phyloP scores from a whole-genome alignment of 306 rosid species.

The Prunus armeniaca region DNA sequence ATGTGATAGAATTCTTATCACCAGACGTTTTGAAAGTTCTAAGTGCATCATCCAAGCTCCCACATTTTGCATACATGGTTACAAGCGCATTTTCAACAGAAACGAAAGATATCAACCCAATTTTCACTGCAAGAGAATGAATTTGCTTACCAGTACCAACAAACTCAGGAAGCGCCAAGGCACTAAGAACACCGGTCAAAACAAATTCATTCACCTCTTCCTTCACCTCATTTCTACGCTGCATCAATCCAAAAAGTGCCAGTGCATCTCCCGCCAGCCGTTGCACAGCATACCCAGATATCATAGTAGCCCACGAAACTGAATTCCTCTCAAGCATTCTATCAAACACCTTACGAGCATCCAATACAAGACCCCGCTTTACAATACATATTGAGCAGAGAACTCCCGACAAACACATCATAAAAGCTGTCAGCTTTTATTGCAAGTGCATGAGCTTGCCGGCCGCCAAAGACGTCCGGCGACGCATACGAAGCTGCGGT shows the following conservation, averaged over 20 bases:
- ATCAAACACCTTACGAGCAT: constrained; percentile 76
- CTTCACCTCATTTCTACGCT: constrained; percentile 35
- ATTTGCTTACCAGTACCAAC: constrained; percentile 55
- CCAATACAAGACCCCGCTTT: constrained; percentile 48
- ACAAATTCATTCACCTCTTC: constrained; percentile 50
- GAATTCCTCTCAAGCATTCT: constrained; percentile 56
- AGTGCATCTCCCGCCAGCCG: constrained; percentile 48
- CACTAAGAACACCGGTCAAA: constrained; percentile 65
- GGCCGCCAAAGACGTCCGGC: constrained; percentile 31
- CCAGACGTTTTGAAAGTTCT: constrained; percentile 50
- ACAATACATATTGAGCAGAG: constrained; percentile 61
- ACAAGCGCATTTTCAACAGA: constrained; percentile 77
- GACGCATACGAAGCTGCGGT: constrained; percentile 42
- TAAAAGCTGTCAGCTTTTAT: constrained; percentile 40
- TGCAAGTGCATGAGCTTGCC: constrained; percentile 52
- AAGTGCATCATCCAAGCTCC: constrained; percentile 68
- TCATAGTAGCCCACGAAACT: constrained; percentile 82
- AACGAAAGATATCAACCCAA: constrained; percentile 52
- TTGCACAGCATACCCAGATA: constrained; percentile 63
- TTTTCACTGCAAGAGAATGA: constrained; percentile 63
- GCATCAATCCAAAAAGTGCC: constrained; percentile 45
- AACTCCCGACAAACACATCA: constrained; percentile 80
- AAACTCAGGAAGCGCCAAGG: constrained; percentile 32
- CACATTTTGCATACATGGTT: constrained; percentile 80
- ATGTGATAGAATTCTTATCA: constrained; percentile 70